These are phyloP conservation scores for Adansonia rubrostipa DNA, from an alignment of 441 rosid species.

Conservation along the genomic window DNA sequence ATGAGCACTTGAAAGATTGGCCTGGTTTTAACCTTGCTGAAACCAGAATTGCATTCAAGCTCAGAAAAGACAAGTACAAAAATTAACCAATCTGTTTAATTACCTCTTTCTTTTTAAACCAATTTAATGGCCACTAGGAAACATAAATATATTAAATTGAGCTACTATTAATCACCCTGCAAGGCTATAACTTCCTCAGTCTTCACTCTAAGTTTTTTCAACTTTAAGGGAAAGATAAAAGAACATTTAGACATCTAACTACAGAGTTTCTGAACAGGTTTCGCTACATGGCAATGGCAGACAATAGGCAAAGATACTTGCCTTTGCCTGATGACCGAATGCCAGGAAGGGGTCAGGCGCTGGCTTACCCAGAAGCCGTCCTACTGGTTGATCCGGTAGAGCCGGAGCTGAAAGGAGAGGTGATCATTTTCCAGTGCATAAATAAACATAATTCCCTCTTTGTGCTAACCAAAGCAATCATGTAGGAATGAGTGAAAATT, in stretches of 20 bases:
- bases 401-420: slow-evolving; percentile 68
- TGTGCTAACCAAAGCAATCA: not conserved
- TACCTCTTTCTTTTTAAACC: no score
- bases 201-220: no score
- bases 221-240: no score
- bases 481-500: not conserved
- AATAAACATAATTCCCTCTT: not conserved
- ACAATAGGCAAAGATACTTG: slow-evolving; percentile 65
- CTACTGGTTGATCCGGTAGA: slow-evolving; percentile 63
- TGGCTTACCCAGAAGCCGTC: slow-evolving; percentile 78
- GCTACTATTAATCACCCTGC: no score
- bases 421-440: slow-evolving; percentile 9
- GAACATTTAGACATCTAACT: not conserved
- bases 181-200: no score
- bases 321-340: slow-evolving; percentile 68
- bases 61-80: slow-evolving; percentile 53
- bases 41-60: slow-evolving; percentile 54
- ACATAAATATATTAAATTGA: no score
- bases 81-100: not conserved
- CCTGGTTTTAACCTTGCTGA: slow-evolving; percentile 49
- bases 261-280: slow-evolving; percentile 42
- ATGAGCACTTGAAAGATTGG: slow-evolving; percentile 49
- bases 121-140: no score
- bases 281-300: slow-evolving; percentile 72
- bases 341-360: slow-evolving; percentile 56